Percentiles rank a stretch among this genome's conserved stretches.
These are phyloP conservation scores for Cytospora piceae DNA, from an alignment of 2,329 filamentous ascomycete species.

Conservation along the genomic window DNA sequence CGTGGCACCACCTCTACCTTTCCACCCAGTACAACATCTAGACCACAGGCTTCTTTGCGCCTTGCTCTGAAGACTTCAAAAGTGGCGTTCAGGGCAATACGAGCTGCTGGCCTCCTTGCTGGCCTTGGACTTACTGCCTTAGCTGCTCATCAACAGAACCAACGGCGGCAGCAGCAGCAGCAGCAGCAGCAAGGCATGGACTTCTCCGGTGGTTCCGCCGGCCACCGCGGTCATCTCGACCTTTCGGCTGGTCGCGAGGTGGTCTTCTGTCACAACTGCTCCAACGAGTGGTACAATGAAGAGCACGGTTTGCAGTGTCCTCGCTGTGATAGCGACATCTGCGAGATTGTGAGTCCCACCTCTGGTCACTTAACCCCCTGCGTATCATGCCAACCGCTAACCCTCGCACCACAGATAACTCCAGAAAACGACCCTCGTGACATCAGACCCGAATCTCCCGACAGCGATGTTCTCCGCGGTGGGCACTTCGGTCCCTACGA, in stretches of 20 bases:
- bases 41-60: not conserved
- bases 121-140: slow-evolving; percentile 63
- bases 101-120: slow-evolving; percentile 58
- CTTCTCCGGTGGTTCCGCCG: slow-evolving; percentile 25
- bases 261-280: slow-evolving; percentile 84
- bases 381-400: slow-evolving; percentile 26
- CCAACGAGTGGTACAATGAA: slow-evolving; percentile 78
- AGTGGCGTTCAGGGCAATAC: slow-evolving; percentile 60
- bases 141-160: slow-evolving; percentile 55
- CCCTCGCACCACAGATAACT: slow-evolving; percentile 47
- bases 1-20: slow-evolving; percentile 2
- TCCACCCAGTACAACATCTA: slow-evolving; percentile 1
- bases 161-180: slow-evolving; percentile 47
- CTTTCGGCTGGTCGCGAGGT: slow-evolving; percentile 64
- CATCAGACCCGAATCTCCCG: slow-evolving; percentile 38
- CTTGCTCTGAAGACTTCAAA: slow-evolving; percentile 37
- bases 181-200: slow-evolving; percentile 38
- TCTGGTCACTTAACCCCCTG: not conserved
- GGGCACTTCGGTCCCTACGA: slow-evolving; percentile 6
- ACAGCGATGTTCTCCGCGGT: slow-evolving; percentile 15
- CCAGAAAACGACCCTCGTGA: slow-evolving; percentile 66
- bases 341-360: slow-evolving; percentile 73
- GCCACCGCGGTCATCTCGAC: slow-evolving; percentile 48
- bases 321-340: slow-evolving; percentile 75
- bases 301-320: slow-evolving; percentile 73